Conservation (phyloP, 192 early-diverging fungal species). For the Entophlyctis helioformis region DNA sequence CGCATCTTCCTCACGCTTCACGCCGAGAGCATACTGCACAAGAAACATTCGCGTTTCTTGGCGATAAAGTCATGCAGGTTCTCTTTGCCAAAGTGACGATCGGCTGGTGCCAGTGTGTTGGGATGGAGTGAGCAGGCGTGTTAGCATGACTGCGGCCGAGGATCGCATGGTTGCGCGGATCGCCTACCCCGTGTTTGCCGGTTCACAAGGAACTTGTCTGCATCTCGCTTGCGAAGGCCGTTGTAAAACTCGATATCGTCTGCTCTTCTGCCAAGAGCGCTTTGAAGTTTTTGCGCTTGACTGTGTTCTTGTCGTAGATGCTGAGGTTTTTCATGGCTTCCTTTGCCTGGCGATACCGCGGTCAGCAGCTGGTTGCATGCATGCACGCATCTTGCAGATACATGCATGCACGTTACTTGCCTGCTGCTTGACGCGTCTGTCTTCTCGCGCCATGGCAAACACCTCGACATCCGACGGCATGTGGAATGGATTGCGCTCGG, state of each 20-base stretch:
- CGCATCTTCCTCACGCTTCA: constrained; percentile 43
- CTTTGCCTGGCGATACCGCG: too few relatives aligned
- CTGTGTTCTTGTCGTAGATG: constrained; percentile 35
- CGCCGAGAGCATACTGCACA: constrained; percentile 45
- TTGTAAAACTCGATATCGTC: constrained; percentile 41
- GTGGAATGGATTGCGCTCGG: constrained; percentile 31
- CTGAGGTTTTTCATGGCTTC: constrained; percentile 24
- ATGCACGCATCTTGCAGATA: not conserved
- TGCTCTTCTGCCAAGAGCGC: constrained; percentile 42
- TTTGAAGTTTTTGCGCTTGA: constrained; percentile 39
- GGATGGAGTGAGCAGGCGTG: too few relatives aligned
- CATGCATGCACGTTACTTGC: too few relatives aligned
- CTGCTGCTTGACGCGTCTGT: constrained; percentile 26
- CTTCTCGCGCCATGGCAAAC: constrained; percentile 35
- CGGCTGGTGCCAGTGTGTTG: constrained; percentile 16
- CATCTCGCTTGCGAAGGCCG: constrained; percentile 28
- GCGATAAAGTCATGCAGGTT: constrained; percentile 45
- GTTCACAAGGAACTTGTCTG: constrained; percentile 34
- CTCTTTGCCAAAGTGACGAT: constrained; percentile 41
- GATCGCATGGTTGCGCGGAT: not conserved
- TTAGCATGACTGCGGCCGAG: too few relatives aligned
- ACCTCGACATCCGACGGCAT: constrained; percentile 45
- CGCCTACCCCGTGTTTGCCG: constrained; percentile 31
- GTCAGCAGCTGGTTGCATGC: not conserved
- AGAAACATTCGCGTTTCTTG: constrained; percentile 52